These are phyloP conservation scores for Pulveroboletus sp. DNA, from an alignment of 1,284 basidiomycete genomes.

Conservation along the genomic window DNA sequence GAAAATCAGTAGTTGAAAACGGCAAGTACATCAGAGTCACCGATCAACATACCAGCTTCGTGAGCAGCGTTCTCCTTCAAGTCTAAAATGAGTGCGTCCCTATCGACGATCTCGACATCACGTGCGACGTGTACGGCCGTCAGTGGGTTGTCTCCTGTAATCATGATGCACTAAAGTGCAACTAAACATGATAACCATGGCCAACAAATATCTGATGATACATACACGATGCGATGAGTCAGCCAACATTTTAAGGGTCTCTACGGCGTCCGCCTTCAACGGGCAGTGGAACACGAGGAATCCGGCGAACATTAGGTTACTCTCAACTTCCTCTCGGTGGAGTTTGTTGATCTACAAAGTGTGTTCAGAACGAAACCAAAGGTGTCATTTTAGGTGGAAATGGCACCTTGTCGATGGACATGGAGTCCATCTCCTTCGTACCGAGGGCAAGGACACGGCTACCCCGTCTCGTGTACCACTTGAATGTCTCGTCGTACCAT, in stretches of 20 bases:
- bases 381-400: not conserved
- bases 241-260: constrained; percentile 86
- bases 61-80: constrained; percentile 77
- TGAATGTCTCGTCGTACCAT: constrained; percentile 89
- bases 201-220: constrained; percentile 17
- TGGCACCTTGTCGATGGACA: constrained; percentile 66
- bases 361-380: not conserved
- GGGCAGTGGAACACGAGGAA: constrained; percentile 98
- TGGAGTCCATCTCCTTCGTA: constrained; percentile 74
- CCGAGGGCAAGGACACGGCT: constrained; percentile 90
- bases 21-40: not conserved
- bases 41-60: constrained; percentile 55
- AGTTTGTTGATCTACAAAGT: constrained; percentile 77
- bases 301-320: constrained; percentile 76
- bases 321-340: constrained; percentile 78
- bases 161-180: constrained; percentile 85
- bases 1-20: not conserved
- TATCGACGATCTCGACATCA: constrained; percentile 94
- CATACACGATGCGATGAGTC: constrained; percentile 92
- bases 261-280: constrained; percentile 89
- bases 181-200: constrained; percentile 5
- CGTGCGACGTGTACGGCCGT: constrained; percentile 93
- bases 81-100: constrained; percentile 90
- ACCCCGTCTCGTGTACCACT: constrained; percentile 88
- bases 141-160: constrained; percentile 95